Evolutionary conservation across 176 grass and related monocot species (phyloP).

Genomic region (Pontederia paniculata): DNA sequence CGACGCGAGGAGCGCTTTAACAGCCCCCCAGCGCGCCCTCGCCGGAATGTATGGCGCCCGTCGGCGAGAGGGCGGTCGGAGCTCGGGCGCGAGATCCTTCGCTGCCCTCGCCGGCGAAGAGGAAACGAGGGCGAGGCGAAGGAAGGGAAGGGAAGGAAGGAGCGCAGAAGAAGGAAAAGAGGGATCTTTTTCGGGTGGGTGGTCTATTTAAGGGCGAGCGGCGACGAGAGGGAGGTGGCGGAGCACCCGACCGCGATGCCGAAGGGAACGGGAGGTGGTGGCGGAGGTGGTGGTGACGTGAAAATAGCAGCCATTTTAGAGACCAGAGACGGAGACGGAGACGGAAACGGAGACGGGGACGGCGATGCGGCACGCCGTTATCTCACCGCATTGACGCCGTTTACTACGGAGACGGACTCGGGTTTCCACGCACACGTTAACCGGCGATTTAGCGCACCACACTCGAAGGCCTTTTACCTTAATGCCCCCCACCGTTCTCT

Average conservation of each 20-base stretch:
- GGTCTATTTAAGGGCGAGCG: neutral
- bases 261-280: neutral
- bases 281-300: neutral
- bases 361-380: conserved; percentile 4
- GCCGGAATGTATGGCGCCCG: neutral
- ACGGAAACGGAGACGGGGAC: neutral
- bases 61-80: neutral
- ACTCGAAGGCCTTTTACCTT: no score
- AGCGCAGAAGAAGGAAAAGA: neutral
- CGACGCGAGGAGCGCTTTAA: neutral
- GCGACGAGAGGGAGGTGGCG: neutral
- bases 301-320: neutral
- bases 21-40: neutral
- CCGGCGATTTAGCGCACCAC: no score
- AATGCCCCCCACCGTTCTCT: no score
- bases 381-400: no score
- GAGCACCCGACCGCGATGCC: neutral
- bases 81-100: conserved; percentile 3
- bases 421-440: no score
- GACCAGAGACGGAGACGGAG: no score
- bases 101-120: neutral
- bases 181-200: neutral
- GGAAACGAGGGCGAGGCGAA: neutral
- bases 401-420: no score
- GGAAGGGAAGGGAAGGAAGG: neutral